These are phyloP conservation scores for Micromonas commoda DNA, from an alignment of 139 green algal species.

Conservation along the genomic window DNA sequence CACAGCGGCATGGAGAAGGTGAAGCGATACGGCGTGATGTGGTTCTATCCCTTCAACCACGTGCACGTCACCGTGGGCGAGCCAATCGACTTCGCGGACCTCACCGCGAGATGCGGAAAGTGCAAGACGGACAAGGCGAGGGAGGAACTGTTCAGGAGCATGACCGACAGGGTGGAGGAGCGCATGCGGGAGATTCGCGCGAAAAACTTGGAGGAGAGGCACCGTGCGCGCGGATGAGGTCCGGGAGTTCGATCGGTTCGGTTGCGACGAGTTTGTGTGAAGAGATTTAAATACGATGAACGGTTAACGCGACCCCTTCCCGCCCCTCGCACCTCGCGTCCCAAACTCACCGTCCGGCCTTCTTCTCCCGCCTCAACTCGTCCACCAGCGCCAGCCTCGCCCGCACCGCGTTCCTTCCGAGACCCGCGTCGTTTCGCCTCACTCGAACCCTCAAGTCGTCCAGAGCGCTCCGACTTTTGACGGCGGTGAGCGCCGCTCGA, in stretches of 20 bases:
- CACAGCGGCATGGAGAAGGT: conserved; percentile 30
- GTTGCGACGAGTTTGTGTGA: neutral
- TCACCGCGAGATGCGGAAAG: conserved; percentile 8
- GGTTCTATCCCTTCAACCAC: neutral
- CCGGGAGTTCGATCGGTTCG: neutral
- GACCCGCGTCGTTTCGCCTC: no score
- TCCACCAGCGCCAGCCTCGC: no score
- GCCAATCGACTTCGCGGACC: conserved; percentile 25
- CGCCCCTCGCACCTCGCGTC: neutral
- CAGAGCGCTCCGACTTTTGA: no score
- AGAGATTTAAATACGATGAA: neutral
- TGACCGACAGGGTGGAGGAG: neutral
- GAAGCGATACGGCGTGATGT: neutral
- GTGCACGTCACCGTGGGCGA: conserved; percentile 30
- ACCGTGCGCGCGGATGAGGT: neutral
- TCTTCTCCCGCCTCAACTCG: no score
- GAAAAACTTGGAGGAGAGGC: neutral
- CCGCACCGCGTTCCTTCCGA: no score
- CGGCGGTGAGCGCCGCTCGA: no score
- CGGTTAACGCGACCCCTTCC: neutral
- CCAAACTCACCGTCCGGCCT: no score
- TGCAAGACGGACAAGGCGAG: conserved; percentile 5
- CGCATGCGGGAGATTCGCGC: neutral
- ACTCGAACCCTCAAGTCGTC: no score
- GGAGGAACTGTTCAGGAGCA: neutral